Conservation (phyloP, 2,329 filamentous ascomycete species). For the Tolypocladium tundrense region DNA sequence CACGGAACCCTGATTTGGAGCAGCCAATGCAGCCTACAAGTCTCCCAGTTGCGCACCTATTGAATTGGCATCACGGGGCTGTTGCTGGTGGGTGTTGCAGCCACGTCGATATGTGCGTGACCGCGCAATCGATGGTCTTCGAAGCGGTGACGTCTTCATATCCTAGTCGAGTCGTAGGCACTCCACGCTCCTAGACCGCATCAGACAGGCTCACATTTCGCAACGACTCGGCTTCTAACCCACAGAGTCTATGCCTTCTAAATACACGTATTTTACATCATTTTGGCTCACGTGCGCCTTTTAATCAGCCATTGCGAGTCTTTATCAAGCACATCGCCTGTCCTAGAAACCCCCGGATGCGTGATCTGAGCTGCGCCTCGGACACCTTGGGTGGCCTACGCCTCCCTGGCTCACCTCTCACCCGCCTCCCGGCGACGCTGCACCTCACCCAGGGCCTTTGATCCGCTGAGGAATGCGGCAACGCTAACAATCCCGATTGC, state of each 20-base stretch:
- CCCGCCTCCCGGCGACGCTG: slow-evolving; percentile 78
- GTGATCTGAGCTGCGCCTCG: not conserved
- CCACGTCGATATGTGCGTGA: not conserved
- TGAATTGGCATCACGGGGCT: not conserved
- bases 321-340: not conserved
- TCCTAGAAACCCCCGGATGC: no score
- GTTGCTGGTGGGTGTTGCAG: not conserved
- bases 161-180: not conserved
- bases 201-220: not conserved
- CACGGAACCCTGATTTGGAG: not conserved
- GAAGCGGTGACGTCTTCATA: not conserved
- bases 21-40: not conserved
- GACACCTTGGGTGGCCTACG: not conserved
- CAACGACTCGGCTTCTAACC: not conserved
- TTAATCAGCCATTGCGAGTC: not conserved
- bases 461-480: slow-evolving; percentile 76
- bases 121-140: not conserved
- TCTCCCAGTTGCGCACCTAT: not conserved
- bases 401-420: slow-evolving; percentile 32
- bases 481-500: slow-evolving; percentile 56
- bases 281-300: not conserved
- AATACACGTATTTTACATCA: not conserved
- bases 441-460: slow-evolving; percentile 83
- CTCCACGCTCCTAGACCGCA: not conserved
- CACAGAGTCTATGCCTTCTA: not conserved